These are phyloP conservation scores for Mycocentrospora acerina DNA, from an alignment of 2,329 filamentous ascomycete species.

Conservation along the genomic window DNA sequence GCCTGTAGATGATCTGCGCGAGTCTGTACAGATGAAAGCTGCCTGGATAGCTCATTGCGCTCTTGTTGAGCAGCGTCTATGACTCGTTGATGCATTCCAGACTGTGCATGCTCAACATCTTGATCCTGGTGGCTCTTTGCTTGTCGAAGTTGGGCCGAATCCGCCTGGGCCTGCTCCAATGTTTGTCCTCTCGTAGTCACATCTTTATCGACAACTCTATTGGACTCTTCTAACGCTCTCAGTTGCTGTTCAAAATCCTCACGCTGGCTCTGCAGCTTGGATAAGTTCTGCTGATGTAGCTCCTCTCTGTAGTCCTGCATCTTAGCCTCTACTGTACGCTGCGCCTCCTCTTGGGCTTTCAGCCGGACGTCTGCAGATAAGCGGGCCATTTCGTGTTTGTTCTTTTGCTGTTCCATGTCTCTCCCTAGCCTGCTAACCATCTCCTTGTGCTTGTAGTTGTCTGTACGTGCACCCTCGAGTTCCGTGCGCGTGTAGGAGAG, in stretches of 20 bases:
- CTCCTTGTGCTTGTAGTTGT: slow-evolving; percentile 35
- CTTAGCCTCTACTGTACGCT: slow-evolving; percentile 10
- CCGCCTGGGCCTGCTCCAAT: slow-evolving; percentile 16
- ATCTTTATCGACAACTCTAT: slow-evolving; percentile 15
- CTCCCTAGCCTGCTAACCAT: slow-evolving; percentile 17
- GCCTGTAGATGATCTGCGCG: slow-evolving; percentile 27
- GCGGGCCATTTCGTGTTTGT: slow-evolving; percentile 9
- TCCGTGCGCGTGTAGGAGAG: slow-evolving; percentile 36
- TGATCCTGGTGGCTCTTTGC: slow-evolving; percentile 10
- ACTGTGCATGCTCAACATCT: background rate
- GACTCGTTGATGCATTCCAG: background rate
- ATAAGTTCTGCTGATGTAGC: slow-evolving; percentile 24
- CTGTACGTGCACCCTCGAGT: slow-evolving; percentile 29
- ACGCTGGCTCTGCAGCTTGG: slow-evolving; percentile 29
- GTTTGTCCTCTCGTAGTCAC: slow-evolving; percentile 8
- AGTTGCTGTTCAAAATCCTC: slow-evolving; percentile 27
- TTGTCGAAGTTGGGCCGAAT: slow-evolving; percentile 14
- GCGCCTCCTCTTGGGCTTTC: slow-evolving; percentile 22
- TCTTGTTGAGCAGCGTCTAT: slow-evolving; percentile 9
- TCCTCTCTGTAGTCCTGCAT: slow-evolving; percentile 32
- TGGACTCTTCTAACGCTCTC: slow-evolving; percentile 16
- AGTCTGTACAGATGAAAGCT: slow-evolving; percentile 26
- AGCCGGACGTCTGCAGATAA: slow-evolving; percentile 11
- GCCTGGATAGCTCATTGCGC: slow-evolving; percentile 15
- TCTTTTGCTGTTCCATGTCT: slow-evolving; percentile 15